These are phyloP conservation scores for Coemansia erecta DNA, from an alignment of 192 early-diverging fungal species.

Conservation along the genomic window DNA sequence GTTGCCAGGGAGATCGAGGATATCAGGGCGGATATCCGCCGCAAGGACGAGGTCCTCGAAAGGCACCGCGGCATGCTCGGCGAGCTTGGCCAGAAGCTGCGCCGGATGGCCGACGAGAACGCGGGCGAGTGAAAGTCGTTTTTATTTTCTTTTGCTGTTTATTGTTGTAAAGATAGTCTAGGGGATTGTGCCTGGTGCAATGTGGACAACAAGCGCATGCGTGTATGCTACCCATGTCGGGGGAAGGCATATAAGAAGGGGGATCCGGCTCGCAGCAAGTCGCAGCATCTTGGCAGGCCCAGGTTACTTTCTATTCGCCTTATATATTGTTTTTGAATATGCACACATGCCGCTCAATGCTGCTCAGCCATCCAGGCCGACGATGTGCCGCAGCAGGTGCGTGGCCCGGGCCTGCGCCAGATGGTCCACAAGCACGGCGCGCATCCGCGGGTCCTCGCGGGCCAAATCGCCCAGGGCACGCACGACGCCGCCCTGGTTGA, in stretches of 20 bases:
- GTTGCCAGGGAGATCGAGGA: constrained; percentile 30
- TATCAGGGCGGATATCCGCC: constrained; percentile 29
- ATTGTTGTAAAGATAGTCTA: constrained; percentile 1
- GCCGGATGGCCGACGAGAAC: constrained; percentile 16
- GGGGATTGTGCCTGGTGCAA: too few species aligned
- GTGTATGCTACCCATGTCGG: too few species aligned
- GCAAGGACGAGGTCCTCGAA: constrained; percentile 24
- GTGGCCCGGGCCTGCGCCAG: too few species aligned
- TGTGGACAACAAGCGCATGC: background rate
- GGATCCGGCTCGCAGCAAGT: too few species aligned
- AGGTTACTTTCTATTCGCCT: too few species aligned
- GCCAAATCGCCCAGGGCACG: background rate
- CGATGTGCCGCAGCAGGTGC: too few species aligned
- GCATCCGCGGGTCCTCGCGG: background rate
- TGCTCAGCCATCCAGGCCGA: too few species aligned
- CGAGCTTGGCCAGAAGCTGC: constrained; percentile 8
- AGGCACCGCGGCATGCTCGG: constrained; percentile 25
- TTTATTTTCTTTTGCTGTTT: background rate
- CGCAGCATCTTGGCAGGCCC: too few species aligned
- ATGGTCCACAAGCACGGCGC: too few species aligned
- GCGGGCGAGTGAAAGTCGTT: background rate
- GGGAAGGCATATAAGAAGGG: too few species aligned
- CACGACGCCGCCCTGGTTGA: constrained; percentile 1
- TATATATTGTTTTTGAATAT: background rate
- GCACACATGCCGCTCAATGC: too few species aligned